Base-by-base conservation (phyloP, 352 stramenopile genomes). In the Phytophthora chlamydospora region DNA sequence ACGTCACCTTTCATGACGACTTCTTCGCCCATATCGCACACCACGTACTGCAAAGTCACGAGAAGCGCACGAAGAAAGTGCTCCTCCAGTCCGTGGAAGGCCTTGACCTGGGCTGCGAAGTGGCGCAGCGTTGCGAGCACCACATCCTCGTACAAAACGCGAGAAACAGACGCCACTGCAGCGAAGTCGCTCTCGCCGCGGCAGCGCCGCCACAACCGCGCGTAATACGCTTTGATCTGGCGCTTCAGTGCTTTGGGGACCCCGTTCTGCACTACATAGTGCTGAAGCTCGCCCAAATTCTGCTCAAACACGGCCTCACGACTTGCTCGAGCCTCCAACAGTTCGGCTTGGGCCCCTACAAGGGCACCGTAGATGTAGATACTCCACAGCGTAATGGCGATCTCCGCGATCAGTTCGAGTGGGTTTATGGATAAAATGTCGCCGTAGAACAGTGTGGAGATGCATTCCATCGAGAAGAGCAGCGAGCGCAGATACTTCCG, bases 361-460 rank as follows among this genome's bases (percentile, higher is more conserved):
- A 92, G 57, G 0, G 81, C 73, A 9, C 83, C 83, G 32, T 85
- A 90, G 33, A 90, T 83, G 60, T 92, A 92, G 9, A 89, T 91
- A 38, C 76, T 85, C 57, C 61, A 75, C 0, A 90, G 41, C 9
- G 87, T 88, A 27, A 85, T 78, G 0, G 29, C 43, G 13, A 89
- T 82, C 33, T 92, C 83, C 0, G 73, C 67, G 0, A 84, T 48
- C 11, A 89, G 42, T 56, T 92, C 83, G 19, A 83, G 42, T 5
- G 84, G 24, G 32, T 90, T 92, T 66, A 89, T 84, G 3, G 80
- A 89, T 6, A 80, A 35, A 16, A 90, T 85, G 34, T 92, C 83
- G 3, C 75, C 83, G 38, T 92, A 92, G 46, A 82, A 92, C 3
- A 90, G 59, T 10, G 80, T 90, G 13, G 83, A 85, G 39, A 92